Base-by-base conservation (phyloP, 2,329 filamentous ascomycete genomes). In the Cladosporium cucumerinum region DNA sequence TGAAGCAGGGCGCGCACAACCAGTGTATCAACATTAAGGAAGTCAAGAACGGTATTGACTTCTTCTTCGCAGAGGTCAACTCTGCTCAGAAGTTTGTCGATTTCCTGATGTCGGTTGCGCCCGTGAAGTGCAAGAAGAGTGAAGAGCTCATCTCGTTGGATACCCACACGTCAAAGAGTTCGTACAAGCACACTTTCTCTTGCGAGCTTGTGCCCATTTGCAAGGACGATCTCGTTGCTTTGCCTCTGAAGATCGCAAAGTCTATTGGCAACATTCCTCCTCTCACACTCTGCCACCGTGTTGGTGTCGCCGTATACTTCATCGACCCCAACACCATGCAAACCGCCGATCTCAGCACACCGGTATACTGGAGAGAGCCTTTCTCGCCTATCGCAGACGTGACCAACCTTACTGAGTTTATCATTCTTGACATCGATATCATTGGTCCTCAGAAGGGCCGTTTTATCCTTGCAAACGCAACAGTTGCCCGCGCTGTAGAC, bases 21-120 rank as follows among this genome's bases (percentile, higher is more conserved):
- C 93, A 99, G 71, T 95, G 94, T 0, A 93, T 97, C 79, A 99
- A 98, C 78, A 99, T 99, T 80, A 97, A 96, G 77, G 95, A 99
- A 80, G 91, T 92, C 30, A 93, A 93, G 79, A 93, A 97, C 72
- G 95, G 95, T 1, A 88, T 99, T 66, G 95, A 99, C 77, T 99
- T 99, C 78, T 99, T 89, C 84, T 99, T 95, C 75, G 86, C 92
- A 0, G 88, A 90, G 65, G 85, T 92, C 72, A 99, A 97, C 74
- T 91, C 96, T 72, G 94, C 93, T 8, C 92, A 96, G 74, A 93
- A 91, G 73, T 94, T 97, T 76, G 87, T 96, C 67, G 93, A 98
- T 78, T 96, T 97, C 77, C 82, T 97, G 67, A 87, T 87, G 71
- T 94, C 92, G 0, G 89, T 96, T 16, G 86, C 88, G 0, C 93